Base-by-base conservation (phyloP, 805 yeast genomes). In the Cyberlindnera misumaiensis region DNA sequence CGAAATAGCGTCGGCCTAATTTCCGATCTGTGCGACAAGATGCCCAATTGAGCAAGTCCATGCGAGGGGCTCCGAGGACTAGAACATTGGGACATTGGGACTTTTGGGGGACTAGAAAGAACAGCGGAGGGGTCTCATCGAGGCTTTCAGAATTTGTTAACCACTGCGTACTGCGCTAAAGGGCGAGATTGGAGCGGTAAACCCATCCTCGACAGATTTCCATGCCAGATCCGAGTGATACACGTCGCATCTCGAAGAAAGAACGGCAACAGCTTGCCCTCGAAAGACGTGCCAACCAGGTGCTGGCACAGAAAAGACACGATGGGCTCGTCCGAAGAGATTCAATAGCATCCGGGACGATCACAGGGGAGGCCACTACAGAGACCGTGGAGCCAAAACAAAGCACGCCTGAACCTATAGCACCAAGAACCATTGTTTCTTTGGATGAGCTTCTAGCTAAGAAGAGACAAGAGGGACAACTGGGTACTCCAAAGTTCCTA, bases 401-500 rank as follows among this genome's bases (percentile, higher is more conserved):
- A 12, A 12, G 14, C 28, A 5, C 24, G 8, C 24, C 5, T 8
- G 24, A 20, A 20, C 24, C 24, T 6, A 17, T 11, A 14, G 5
- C 22, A n/a, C 13, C 15, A 18, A 11, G 12, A 6, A 5, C 33
- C 11, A 68, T 73, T 1, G 48, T 64, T 0, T 62, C 69, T 11
- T 44, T 71, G 11, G 60, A 59, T 32, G 63, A 62, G 32, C 47
- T 72, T 12, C 31, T 70, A 10, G 51, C 53, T 10, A 40, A 39
- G 27, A 59, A 54, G 35, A 36, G 40, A 34, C 34, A 40, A n/a
- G 44, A 48, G 14, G 40, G 40, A 24, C 35, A 25, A 3, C 10
- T 49, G 10, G 29, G 20, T 28, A 55, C 59, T 44, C 73, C 73
- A 3, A 56, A 51, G 41, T 77, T 75, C 50, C 48, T 77, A 9